Base-by-base conservation (phyloP, 1,139 yeast genomes). In the Trichomonascaceae sp. region DNA sequence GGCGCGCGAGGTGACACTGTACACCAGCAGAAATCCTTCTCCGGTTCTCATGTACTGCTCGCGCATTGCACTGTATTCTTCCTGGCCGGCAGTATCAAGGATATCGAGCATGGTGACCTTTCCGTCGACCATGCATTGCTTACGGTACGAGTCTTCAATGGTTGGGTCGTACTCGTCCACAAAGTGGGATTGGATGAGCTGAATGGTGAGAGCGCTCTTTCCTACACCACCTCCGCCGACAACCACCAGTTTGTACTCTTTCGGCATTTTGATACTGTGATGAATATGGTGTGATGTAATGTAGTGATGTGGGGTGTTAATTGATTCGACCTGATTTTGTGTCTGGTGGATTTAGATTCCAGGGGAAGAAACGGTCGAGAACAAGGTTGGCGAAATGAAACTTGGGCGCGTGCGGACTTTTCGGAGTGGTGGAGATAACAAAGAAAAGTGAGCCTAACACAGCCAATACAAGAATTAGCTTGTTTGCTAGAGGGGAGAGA, bases 191-290 rank as follows among this genome's bases (percentile, higher is more conserved):
- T 46, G 51, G 18, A 50, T 47, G 29, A 48, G 42, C 34, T 87
- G 93, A 45, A 87, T 84, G 36, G 97, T 87, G 43, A 87, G 65
- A 4, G 97, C 97, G 9, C 94, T 80, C 59, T 89, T 89, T 62
- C 98, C 98, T 39, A 89, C 97, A 58, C 95, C 96, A 59, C 97
- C 97, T 30, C 96, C 97, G 38, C 97, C 97, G 34, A 89, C 94
- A 37, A 89, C 96, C 15, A 87, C 95, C 43, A 89, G 64, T 54
- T 87, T 84, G 58, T 77, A 84, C 57, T 62, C 68, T 35, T 57
- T 48, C 16, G 5, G 31, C 13, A 9, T 17, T 17, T n/a, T n/a
- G n/a, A n/a, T n/a, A n/a, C n/a, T n/a, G n/a, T n/a, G 29, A 13
- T 18, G 17, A 20, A 16, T 15, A 16, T 16, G 17, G 20, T 5